These are phyloP conservation scores for Exophiala spinifera DNA, from an alignment of 2,329 filamentous ascomycete genomes.

Conservation along the genomic window DNA sequence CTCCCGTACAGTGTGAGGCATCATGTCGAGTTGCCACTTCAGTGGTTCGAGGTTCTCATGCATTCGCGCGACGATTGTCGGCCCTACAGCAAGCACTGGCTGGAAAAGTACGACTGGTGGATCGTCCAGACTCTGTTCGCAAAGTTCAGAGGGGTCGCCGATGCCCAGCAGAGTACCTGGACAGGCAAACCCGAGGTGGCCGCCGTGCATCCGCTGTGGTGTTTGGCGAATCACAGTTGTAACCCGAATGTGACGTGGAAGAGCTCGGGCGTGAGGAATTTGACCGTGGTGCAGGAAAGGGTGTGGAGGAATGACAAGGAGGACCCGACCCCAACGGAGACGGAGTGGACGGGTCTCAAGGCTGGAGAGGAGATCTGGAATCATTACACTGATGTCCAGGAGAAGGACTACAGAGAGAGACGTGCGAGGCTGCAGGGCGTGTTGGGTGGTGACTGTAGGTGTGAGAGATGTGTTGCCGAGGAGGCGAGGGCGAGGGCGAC, in stretches of 20 bases:
- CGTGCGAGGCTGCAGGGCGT: slow-evolving; percentile 87
- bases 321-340: slow-evolving; percentile 39
- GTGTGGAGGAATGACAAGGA: slow-evolving; percentile 5
- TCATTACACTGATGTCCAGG: slow-evolving; percentile 90
- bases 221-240: slow-evolving; percentile 92
- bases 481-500: slow-evolving; percentile 56
- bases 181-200: slow-evolving; percentile 86
- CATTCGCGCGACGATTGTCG: slow-evolving; percentile 44
- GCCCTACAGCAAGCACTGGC: slow-evolving; percentile 47
- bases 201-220: slow-evolving; percentile 94
- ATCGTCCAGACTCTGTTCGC: slow-evolving; percentile 87
- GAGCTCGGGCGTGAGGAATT: slow-evolving; percentile 47
- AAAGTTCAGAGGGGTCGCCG: slow-evolving; percentile 91
- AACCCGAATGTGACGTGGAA: slow-evolving; percentile 94
- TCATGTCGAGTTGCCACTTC: slow-evolving; percentile 58
- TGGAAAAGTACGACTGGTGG: slow-evolving; percentile 47
- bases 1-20: slow-evolving; percentile 61
- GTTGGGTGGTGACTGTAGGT: slow-evolving; percentile 85
- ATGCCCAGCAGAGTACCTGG: slow-evolving; percentile 70
- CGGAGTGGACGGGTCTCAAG: slow-evolving; percentile 64
- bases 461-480: slow-evolving; percentile 75
- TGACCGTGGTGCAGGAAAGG: slow-evolving; percentile 20
- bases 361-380: slow-evolving; percentile 83
- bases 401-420: slow-evolving; percentile 74
- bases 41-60: slow-evolving; percentile 55